phyloP scores from a whole-genome alignment of 768 basidiomycete genomes.

The Phylloporus rhodoxanthus region DNA sequence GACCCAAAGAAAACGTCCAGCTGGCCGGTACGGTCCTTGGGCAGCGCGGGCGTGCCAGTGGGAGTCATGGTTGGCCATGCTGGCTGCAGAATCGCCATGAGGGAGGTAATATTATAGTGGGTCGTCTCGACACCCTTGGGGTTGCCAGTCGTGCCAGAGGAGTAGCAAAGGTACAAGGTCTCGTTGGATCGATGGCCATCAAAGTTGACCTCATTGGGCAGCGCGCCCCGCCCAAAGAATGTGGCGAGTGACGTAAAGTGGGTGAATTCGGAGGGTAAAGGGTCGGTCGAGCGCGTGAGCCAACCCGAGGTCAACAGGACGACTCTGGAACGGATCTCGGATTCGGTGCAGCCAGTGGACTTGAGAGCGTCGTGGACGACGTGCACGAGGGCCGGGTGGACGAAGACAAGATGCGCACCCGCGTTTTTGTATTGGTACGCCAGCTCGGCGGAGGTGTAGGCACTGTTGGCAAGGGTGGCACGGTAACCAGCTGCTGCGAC shows the following conservation, averaged over 20 bases:
- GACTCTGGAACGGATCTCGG: slow-evolving; percentile 48
- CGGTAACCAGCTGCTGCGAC: slow-evolving; percentile 60
- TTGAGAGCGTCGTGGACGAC: slow-evolving; percentile 55
- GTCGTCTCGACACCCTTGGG: slow-evolving; percentile 72
- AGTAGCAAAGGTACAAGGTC: slow-evolving; percentile 62
- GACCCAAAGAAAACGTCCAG: slow-evolving; percentile 55
- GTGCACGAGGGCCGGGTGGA: slow-evolving; percentile 54
- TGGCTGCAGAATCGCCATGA: slow-evolving; percentile 45
- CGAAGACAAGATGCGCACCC: slow-evolving; percentile 55
- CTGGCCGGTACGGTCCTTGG: neutral
- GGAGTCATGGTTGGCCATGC: slow-evolving; percentile 39
- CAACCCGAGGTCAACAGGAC: slow-evolving; percentile 51
- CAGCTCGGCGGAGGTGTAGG: slow-evolving; percentile 64
- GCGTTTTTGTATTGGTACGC: slow-evolving; percentile 67
- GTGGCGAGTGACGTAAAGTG: slow-evolving; percentile 40
- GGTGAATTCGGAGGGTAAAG: slow-evolving; percentile 30
- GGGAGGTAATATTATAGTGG: slow-evolving; percentile 60
- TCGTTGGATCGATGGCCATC: slow-evolving; percentile 48
- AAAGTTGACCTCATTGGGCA: slow-evolving; percentile 50
- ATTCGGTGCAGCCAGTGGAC: slow-evolving; percentile 39
- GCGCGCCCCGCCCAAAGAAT: slow-evolving; percentile 45
- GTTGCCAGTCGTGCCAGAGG: slow-evolving; percentile 67
- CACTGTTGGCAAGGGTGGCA: slow-evolving; percentile 68
- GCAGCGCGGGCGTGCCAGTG: slow-evolving; percentile 17
- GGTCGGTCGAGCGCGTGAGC: slow-evolving; percentile 30